A percentile compares a stretch with the other conserved stretches of the same genome.
Evolutionary conservation across 495 filamentous ascomycete species (phyloP).

Genomic region (Penicillium coprophilum): DNA sequence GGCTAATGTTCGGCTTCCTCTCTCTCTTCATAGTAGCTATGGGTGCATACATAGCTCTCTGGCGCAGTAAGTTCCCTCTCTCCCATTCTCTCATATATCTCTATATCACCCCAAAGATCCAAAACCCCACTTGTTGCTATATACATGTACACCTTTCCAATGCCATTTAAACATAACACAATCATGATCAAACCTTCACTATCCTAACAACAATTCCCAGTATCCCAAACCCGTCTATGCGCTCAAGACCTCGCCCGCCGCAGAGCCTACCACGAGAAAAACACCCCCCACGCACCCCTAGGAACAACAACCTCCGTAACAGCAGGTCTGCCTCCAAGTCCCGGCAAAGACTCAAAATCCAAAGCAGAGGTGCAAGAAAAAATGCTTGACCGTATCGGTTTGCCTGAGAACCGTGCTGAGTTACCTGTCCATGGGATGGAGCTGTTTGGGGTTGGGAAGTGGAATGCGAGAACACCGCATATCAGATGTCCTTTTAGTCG

Average conservation of each 20-base stretch:
- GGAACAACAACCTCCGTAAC: conserved; percentile 17
- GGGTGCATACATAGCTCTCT: conserved; percentile 38
- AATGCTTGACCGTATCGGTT: conserved; percentile 24
- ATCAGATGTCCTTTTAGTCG: neutral
- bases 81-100: neutral
- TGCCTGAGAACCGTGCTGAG: conserved; percentile 20
- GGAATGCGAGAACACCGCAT: neutral
- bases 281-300: conserved; percentile 12
- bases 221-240: conserved; percentile 26
- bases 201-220: no score
- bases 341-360: neutral
- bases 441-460: neutral
- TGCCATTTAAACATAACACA: neutral
- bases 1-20: conserved; percentile 46
- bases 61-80: conserved; percentile 32
- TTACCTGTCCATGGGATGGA: conserved; percentile 21
- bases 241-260: conserved; percentile 37
- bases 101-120: neutral
- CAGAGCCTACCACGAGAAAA: conserved; percentile 31
- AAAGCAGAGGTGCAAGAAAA: conserved; percentile 22
- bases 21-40: conserved; percentile 39
- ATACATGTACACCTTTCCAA: neutral
- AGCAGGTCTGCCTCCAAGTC: conserved; percentile 2
- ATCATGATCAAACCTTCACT: neutral
- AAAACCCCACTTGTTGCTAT: neutral